A percentile compares a stretch with the other conserved stretches of the same genome.
These are phyloP conservation scores for Peniophora sp. DNA, from an alignment of 1,284 basidiomycete genomes.

Conservation along the genomic window DNA sequence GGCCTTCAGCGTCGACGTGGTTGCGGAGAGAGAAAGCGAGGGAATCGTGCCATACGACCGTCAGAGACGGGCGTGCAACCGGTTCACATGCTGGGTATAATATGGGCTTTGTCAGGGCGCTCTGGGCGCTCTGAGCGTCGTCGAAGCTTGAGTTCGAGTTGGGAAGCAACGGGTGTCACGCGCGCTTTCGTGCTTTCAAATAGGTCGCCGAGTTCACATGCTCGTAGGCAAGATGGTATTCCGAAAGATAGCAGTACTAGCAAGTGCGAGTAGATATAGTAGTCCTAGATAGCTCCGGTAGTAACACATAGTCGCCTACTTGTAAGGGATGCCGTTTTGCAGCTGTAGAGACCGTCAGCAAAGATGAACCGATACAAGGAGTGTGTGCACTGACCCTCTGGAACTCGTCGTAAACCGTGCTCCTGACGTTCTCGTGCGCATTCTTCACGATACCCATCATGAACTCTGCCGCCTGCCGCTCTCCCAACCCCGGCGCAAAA, in stretches of 20 bases:
- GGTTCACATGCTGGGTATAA: background rate
- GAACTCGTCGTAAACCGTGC: slow-evolving; percentile 90
- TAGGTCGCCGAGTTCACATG: too few relatives aligned
- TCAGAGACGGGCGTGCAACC: background rate
- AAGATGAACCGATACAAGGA: background rate
- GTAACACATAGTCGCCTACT: slow-evolving; percentile 19
- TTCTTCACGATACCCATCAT: slow-evolving; percentile 88
- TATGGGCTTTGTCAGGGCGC: background rate
- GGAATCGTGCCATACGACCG: background rate
- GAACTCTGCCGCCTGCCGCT: slow-evolving; percentile 88
- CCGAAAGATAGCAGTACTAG: too few relatives aligned
- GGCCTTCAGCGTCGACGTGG: too few relatives aligned
- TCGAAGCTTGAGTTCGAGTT: too few relatives aligned
- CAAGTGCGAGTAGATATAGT: too few relatives aligned
- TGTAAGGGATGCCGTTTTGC: slow-evolving; percentile 52
- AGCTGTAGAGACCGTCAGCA: slow-evolving; percentile 24
- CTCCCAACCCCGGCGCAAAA: slow-evolving; percentile 78
- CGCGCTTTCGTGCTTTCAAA: too few relatives aligned
- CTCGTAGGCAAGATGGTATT: too few relatives aligned
- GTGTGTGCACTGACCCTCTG: slow-evolving; percentile 51
- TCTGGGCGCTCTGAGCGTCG: too few relatives aligned
- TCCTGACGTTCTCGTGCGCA: slow-evolving; percentile 91
- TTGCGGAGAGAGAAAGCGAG: too few relatives aligned
- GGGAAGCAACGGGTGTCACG: too few relatives aligned
- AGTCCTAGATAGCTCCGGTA: too few relatives aligned